Evolutionary conservation across 179 eudicot species (phyloP).

Genomic region (Vitellaria paradoxa): DNA sequence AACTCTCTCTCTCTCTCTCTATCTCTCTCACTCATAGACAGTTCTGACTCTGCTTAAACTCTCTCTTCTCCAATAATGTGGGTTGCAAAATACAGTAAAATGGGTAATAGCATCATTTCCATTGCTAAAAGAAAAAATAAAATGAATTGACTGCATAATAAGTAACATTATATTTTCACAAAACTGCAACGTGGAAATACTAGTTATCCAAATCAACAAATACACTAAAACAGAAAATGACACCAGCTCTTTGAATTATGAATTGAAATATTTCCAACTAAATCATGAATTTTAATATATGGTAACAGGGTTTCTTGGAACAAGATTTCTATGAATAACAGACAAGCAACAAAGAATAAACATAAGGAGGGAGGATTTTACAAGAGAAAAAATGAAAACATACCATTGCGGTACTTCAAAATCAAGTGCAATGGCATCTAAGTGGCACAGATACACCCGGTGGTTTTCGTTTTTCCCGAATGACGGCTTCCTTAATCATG

Average conservation of each 20-base stretch:
- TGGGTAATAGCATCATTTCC: not conserved
- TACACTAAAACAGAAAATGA: not conserved
- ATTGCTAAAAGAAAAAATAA: not conserved
- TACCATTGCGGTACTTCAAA: not conserved
- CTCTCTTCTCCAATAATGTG: not conserved
- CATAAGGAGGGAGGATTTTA: not conserved
- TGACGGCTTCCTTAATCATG: conserved; percentile 68
- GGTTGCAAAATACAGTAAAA: not conserved
- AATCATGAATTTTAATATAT: not conserved
- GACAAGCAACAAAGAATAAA: not conserved
- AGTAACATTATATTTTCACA: not conserved
- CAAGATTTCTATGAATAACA: not conserved
- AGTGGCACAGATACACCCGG: conserved; percentile 63
- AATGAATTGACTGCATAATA: not conserved
- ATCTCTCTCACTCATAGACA: too few relatives aligned
- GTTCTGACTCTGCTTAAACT: too few relatives aligned
- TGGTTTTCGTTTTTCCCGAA: conserved; percentile 74
- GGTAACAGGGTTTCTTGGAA: not conserved
- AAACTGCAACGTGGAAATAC: not conserved
- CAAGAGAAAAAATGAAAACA: not conserved
- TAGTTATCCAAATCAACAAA: not conserved
- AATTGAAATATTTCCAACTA: not conserved
- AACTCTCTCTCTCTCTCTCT: too few relatives aligned
- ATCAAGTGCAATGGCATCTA: conserved; percentile 91
- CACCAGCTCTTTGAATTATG: not conserved